These are phyloP conservation scores for Tolypocladium guangdongense DNA, from an alignment of 2,329 filamentous ascomycete species.

Conservation along the genomic window DNA sequence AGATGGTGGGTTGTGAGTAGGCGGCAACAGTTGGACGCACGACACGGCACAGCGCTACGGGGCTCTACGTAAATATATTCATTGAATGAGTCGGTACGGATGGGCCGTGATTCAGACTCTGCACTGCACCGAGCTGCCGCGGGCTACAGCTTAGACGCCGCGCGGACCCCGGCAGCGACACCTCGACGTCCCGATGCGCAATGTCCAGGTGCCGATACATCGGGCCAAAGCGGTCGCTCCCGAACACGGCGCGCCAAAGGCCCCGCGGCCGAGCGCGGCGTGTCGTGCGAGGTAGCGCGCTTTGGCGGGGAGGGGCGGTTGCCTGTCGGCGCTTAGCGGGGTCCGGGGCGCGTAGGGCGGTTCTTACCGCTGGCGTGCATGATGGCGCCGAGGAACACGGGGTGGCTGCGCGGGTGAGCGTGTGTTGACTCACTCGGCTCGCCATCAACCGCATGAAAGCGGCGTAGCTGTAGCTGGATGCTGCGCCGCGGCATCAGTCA, in stretches of 20 bases:
- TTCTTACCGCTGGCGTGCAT: conserved; percentile 44
- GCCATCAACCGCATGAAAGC: conserved; percentile 45
- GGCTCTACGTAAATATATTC: neutral
- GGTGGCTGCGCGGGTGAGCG: conserved; percentile 37
- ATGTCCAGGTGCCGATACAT: conserved; percentile 57
- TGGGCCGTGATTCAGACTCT: too few species aligned
- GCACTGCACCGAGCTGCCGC: neutral
- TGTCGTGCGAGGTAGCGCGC: conserved; percentile 41
- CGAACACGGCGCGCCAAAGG: conserved; percentile 75
- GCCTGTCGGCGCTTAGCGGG: conserved; percentile 34
- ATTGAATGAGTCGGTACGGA: too few species aligned
- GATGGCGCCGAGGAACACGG: conserved; percentile 60
- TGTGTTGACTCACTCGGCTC: conserved; percentile 45
- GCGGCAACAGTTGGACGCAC: neutral
- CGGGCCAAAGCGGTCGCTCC: conserved; percentile 62
- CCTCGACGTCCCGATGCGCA: conserved; percentile 42
- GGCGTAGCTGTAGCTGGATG: conserved; percentile 52
- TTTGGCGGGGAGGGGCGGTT: conserved; percentile 67
- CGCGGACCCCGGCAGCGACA: conserved; percentile 14
- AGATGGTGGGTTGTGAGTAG: neutral
- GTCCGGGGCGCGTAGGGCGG: neutral
- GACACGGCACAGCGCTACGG: neutral
- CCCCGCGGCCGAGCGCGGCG: conserved; percentile 46
- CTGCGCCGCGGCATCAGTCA: conserved; percentile 25
- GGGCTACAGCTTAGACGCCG: conserved; percentile 19